These are phyloP conservation scores for Hymenoscyphus albidus DNA, from an alignment of 2,329 filamentous ascomycete species.

Conservation along the genomic window DNA sequence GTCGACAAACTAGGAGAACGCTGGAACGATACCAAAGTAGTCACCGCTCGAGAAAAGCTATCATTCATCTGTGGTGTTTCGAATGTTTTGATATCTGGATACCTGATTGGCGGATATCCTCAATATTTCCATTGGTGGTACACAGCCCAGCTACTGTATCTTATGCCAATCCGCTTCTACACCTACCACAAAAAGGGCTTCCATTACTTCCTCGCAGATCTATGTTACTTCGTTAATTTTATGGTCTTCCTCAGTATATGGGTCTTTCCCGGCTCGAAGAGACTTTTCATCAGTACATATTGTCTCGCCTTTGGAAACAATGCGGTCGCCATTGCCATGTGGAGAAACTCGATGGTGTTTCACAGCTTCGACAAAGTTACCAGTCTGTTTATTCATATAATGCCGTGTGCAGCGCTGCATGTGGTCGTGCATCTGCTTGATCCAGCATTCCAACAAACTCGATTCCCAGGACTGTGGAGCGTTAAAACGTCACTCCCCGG, in stretches of 20 bases:
- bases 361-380: slow-evolving; percentile 98
- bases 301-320: slow-evolving; percentile 96
- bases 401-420: slow-evolving; percentile 93
- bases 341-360: slow-evolving; percentile 97
- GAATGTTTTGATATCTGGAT: slow-evolving; percentile 96
- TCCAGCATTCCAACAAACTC: slow-evolving; percentile 57
- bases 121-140: slow-evolving; percentile 93
- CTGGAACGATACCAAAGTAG: slow-evolving; percentile 86
- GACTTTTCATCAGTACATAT: slow-evolving; percentile 86
- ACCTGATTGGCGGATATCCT: slow-evolving; percentile 81
- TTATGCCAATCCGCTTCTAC: slow-evolving; percentile 94
- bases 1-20: slow-evolving; percentile 82
- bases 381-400: slow-evolving; percentile 97
- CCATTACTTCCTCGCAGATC: slow-evolving; percentile 94
- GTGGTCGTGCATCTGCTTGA: slow-evolving; percentile 82
- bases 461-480: slow-evolving; percentile 80
- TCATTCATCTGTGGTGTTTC: slow-evolving; percentile 95
- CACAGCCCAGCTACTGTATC: slow-evolving; percentile 80
- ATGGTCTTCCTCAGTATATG: slow-evolving; percentile 79
- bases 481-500: slow-evolving; percentile 68
- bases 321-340: slow-evolving; percentile 96
- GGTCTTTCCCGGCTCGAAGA: slow-evolving; percentile 85
- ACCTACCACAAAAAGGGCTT: slow-evolving; percentile 89
- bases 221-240: slow-evolving; percentile 98
- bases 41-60: slow-evolving; percentile 87